These are phyloP conservation scores for Wallacemonas collosoma DNA, from an alignment of 208 protist genomes.

Conservation along the genomic window DNA sequence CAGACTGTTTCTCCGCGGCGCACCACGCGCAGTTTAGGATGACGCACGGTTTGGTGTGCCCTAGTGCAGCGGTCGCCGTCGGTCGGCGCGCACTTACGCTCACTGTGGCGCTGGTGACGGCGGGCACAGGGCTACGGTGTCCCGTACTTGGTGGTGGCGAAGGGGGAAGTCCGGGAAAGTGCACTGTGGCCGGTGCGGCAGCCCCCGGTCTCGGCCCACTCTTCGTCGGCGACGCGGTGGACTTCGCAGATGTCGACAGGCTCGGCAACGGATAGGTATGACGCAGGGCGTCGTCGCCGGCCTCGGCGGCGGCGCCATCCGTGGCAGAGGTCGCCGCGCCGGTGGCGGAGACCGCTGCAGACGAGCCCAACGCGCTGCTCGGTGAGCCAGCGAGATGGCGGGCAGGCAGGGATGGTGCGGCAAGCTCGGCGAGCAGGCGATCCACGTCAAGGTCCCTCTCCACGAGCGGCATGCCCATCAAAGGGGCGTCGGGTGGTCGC, in stretches of 20 bases:
- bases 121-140: background rate
- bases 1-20: constrained; percentile 33
- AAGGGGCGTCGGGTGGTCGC: constrained; percentile 49
- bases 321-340: background rate
- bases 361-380: no score
- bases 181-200: constrained; percentile 4
- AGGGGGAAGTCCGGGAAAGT: background rate
- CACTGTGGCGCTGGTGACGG: background rate
- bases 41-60: constrained; percentile 63
- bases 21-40: constrained; percentile 79
- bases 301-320: background rate
- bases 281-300: background rate
- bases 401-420: background rate
- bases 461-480: constrained; percentile 56
- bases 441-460: constrained; percentile 25
- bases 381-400: background rate
- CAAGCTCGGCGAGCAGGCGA: constrained; percentile 18
- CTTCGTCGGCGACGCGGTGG: background rate
- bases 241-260: background rate
- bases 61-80: constrained; percentile 20
- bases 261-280: no score
- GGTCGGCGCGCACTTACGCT: background rate
- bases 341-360: no score
- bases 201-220: constrained; percentile 1
- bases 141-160: background rate